phyloP scores from a whole-genome alignment of 192 early-diverging fungal species.

The Allomyces macrogynus region DNA sequence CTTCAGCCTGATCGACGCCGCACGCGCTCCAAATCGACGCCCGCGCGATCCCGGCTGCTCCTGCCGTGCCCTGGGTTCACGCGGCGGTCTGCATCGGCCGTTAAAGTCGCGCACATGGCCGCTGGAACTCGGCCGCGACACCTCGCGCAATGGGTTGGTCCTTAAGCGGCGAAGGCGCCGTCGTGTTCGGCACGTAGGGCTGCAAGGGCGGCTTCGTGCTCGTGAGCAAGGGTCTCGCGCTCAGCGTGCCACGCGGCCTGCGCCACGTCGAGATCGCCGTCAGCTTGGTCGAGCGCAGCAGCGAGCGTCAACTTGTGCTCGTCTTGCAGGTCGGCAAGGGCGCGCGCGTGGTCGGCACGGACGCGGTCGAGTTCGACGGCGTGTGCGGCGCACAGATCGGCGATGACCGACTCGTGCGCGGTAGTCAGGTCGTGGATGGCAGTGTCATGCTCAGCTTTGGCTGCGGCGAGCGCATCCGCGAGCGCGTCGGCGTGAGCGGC shows the following conservation, averaged over 20 bases:
- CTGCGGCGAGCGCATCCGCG: background rate
- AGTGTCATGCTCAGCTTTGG: slow-evolving; percentile 6
- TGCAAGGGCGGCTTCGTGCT: too few species aligned
- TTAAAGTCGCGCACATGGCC: too few species aligned
- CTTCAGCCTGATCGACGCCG: too few species aligned
- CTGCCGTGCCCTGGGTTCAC: too few species aligned
- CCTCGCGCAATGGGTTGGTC: too few species aligned
- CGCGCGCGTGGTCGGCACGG: slow-evolving; percentile 8
- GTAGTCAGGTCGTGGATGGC: slow-evolving; percentile 10
- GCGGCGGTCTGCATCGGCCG: too few species aligned
- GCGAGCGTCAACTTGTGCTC: slow-evolving; percentile 12
- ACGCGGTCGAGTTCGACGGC: slow-evolving; percentile 4
- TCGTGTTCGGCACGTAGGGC: too few species aligned
- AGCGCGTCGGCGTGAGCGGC: background rate
- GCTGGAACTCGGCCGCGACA: too few species aligned
- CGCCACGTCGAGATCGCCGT: background rate
- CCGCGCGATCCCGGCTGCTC: too few species aligned
- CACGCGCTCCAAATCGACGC: too few species aligned
- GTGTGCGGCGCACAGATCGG: slow-evolving; percentile 8
- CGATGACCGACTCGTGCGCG: slow-evolving; percentile 4
- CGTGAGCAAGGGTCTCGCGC: too few species aligned
- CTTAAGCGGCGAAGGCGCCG: too few species aligned
- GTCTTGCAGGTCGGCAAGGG: slow-evolving; percentile 14
- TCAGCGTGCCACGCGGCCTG: background rate
- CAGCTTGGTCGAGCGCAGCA: slow-evolving; percentile 2